These are phyloP conservation scores for Kuraishia cidri DNA, from an alignment of 805 yeast genomes.

Conservation along the genomic window DNA sequence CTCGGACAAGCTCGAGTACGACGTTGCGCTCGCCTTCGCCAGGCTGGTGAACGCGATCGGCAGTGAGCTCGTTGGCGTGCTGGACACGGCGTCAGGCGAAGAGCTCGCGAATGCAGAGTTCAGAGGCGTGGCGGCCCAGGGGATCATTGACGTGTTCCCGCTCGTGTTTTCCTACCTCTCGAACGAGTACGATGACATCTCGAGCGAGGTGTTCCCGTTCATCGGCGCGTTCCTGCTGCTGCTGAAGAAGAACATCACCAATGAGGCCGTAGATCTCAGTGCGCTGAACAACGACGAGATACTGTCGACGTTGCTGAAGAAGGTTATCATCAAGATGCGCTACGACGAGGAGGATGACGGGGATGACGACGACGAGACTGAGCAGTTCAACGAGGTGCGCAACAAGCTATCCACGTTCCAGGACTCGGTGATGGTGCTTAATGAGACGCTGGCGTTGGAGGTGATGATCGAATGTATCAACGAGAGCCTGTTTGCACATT, in stretches of 20 bases:
- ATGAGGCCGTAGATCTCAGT: conserved; percentile 21
- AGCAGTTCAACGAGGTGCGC: conserved; percentile 77
- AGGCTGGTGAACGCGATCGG: conserved; percentile 69
- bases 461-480: conserved; percentile 39
- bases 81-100: conserved; percentile 37
- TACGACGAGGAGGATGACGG: conserved; percentile 55
- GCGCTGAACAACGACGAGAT: conserved; percentile 31
- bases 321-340: conserved; percentile 69
- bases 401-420: conserved; percentile 68
- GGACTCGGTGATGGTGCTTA: conserved; percentile 58
- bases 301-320: conserved; percentile 53
- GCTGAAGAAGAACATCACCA: conserved; percentile 45
- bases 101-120: conserved; percentile 28
- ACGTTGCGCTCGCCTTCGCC: conserved; percentile 65
- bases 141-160: conserved; percentile 63
- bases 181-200: conserved; percentile 84
- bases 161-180: conserved; percentile 59
- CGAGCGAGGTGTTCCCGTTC: conserved; percentile 76
- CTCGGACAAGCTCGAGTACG: conserved; percentile 43
- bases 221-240: conserved; percentile 65
- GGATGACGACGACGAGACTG: conserved; percentile 64
- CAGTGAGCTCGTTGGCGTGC: conserved; percentile 59
- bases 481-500: conserved; percentile 18
- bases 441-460: conserved; percentile 24
- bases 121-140: conserved; percentile 25